A percentile compares a stretch with the other conserved stretches of the same genome.
These are phyloP conservation scores for Pestalotiopsis sp. DNA, from an alignment of 2,329 filamentous ascomycete genomes.

Conservation along the genomic window DNA sequence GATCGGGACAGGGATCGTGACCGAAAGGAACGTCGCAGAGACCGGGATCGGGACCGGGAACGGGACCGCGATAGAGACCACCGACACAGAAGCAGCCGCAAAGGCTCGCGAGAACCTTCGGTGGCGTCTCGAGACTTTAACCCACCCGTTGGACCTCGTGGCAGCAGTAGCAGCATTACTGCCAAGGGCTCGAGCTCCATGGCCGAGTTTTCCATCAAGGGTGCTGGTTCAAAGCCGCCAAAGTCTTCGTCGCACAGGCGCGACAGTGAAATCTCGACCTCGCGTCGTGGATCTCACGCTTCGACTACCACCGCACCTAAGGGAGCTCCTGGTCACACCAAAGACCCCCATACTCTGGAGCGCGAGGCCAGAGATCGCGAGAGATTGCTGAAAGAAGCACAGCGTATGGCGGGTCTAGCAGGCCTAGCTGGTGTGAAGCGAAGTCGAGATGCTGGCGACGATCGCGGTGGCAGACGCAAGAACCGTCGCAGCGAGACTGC, in stretches of 20 bases:
- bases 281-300: slow-evolving; percentile 40
- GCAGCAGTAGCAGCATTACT: slow-evolving; percentile 26
- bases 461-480: slow-evolving; percentile 48
- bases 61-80: slow-evolving; percentile 38
- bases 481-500: slow-evolving; percentile 51
- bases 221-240: slow-evolving; percentile 26
- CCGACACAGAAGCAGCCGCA: slow-evolving; percentile 33
- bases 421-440: slow-evolving; percentile 52
- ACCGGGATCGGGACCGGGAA: slow-evolving; percentile 40
- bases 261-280: slow-evolving; percentile 26
- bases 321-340: slow-evolving; percentile 23
- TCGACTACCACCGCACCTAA: slow-evolving; percentile 28
- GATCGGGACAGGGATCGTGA: slow-evolving; percentile 39
- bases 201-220: slow-evolving; percentile 41
- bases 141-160: slow-evolving; percentile 42
- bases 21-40: slow-evolving; percentile 36
- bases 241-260: slow-evolving; percentile 26
- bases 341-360: slow-evolving; percentile 70
- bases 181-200: slow-evolving; percentile 29
- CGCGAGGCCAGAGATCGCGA: slow-evolving; percentile 69
- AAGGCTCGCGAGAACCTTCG: slow-evolving; percentile 32
- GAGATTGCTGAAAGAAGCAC: slow-evolving; percentile 68
- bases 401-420: slow-evolving; percentile 61
- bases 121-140: slow-evolving; percentile 44
- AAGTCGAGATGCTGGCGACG: slow-evolving; percentile 43